Base-by-base conservation (phyloP, 176 grass and related monocot species). In the Tuctoria greenei region DNA sequence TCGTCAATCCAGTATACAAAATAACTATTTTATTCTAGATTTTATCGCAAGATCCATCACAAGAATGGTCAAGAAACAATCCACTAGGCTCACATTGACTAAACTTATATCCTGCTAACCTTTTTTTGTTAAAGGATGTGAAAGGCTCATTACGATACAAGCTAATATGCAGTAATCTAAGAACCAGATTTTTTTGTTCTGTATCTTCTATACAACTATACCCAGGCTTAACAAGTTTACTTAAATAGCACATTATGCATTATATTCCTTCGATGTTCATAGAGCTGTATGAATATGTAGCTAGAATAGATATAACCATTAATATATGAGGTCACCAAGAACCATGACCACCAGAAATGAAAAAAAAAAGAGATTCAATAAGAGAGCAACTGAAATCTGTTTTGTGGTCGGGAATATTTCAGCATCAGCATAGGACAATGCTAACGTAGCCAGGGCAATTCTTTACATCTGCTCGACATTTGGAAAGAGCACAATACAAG, bases 161-260 rank as follows among this genome's bases (percentile, higher is more conserved):
- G 20, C 44, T 39, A 71, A 77, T 39, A 65, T 17, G 63, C 21
- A 0, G 57, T 24, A 4, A 76, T 16, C 4, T 35, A 64, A 16
- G 16, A 21, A 52, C 40, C 70, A 15, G 52, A 20, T 42, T 49
- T 18, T 39, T 49, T 56, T 52, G 23, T 36, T 27, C 15, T 50
- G 3, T 8, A 57, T 61, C 69, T 25, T 79, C 16, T 24, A 73
- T 67, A 80, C 18, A 38, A 68, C 25, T 64, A 66, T 51, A 28
- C 40, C 56, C 38, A 8, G 64, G 0, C 44, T 16, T 12, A 39
- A 7, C 28, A 65, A n/a, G 75, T 68, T 61, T 75, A 75, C 59
- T 21, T 39, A 72, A 14, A 43, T 64, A 56, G 44, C 70, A 37
- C 2, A 43, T 14, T n/a, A 69, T n/a, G 18, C 23, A 39, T 47